Percentiles rank a stretch among this genome's conserved stretches.
Evolutionary conservation across 257 asterid genomes (phyloP).

Genomic region (Capsicum pubescens): DNA sequence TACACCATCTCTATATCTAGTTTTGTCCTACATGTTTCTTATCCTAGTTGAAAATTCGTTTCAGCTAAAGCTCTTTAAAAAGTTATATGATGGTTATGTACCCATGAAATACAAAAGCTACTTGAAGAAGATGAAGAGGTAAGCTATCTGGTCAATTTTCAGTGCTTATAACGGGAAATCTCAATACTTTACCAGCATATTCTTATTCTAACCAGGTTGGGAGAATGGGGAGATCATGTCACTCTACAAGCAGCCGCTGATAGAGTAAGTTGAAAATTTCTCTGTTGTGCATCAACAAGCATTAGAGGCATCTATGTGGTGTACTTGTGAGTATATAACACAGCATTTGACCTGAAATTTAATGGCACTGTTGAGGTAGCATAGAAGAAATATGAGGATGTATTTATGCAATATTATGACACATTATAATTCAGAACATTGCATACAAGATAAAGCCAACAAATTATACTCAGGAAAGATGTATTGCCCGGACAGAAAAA

Average conservation of each 20-base stretch:
- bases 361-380: conserved; percentile 2
- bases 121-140: conserved; percentile 89
- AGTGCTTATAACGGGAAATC: background rate
- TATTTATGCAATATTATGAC: background rate
- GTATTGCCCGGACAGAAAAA: background rate
- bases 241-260: conserved; percentile 99
- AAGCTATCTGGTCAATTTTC: conserved; percentile 12
- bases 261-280: conserved; percentile 56
- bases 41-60: conserved; percentile 34
- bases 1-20: background rate
- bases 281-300: conserved; percentile 17
- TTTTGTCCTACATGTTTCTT: conserved; percentile 14
- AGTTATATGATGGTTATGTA: conserved; percentile 83
- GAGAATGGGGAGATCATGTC: conserved; percentile 99
- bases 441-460: conserved; percentile 14
- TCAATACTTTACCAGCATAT: conserved; percentile 27
- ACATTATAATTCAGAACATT: background rate
- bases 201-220: conserved; percentile 54
- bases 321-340: background rate
- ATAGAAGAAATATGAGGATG: background rate
- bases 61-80: conserved; percentile 79
- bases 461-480: background rate
- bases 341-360: background rate
- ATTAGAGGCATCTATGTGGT: background rate
- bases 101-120: conserved; percentile 88